Base-by-base conservation (phyloP, 1,284 basidiomycete species). In the Pyrrhoderma lamaoense region DNA sequence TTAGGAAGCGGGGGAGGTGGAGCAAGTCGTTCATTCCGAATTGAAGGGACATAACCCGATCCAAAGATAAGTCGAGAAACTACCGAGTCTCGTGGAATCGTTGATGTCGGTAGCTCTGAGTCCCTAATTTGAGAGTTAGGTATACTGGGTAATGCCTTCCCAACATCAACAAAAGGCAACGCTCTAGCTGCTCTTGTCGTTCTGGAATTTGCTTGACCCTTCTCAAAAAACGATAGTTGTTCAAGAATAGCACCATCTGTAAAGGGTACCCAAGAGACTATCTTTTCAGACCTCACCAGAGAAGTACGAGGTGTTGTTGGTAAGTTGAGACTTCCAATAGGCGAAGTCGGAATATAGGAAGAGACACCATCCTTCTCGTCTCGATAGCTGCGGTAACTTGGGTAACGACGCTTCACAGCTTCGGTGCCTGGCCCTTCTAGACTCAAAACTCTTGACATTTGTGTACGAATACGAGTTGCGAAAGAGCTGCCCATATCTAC, bases 401-500 rank as follows among this genome's bases (percentile, higher is more conserved):
- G 43, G 14, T 39, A 22, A 31, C 47, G 40, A 18, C 51, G 51
- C 14, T 22, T 16, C 38, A 16, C 21, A n/a, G 40, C 52, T n/a
- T 36, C 49, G 13, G 48, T 40, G 16, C 5, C 16, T 40, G n/a
- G 38, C 27, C 27, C 38, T 34, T 21, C 7, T 27, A 13, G 16
- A 42, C 31, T 49, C 8, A 43, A 51, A 21, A 22, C 42, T 31
- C 27, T 31, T 25, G 19, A 34, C 14, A 51, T 38, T 2, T 51
- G 53, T 16, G 42, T 43, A 0, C 49, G 49, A 35, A 55, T 45
- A 21, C 53, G 44, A 3, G 45, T 27, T 13, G 43, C 44, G 45
- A 55, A 51, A 5, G 53, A 51, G 35, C 53, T 55, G 11, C 53
- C 53, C 53, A 55, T 55, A 23, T 51, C 49, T 16, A 55, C 45